Conservation (phyloP, 2,329 filamentous ascomycete genomes). For the Botrytis squamosa region DNA sequence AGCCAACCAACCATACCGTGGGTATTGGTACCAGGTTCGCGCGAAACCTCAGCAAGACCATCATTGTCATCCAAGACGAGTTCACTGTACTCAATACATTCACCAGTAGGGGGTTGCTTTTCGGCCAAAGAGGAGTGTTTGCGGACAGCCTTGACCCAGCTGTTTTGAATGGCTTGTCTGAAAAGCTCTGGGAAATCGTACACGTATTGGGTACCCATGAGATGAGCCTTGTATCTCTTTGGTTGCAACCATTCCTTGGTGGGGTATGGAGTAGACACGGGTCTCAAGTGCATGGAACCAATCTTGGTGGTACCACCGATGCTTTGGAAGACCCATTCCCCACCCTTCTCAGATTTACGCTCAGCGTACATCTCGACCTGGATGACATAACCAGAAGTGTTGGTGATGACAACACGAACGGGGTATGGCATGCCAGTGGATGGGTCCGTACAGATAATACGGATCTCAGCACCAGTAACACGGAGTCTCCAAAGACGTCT, state of each 20-base stretch:
- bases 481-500: conserved; percentile 93
- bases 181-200: conserved; percentile 99
- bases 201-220: conserved; percentile 99
- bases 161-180: conserved; percentile 95
- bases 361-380: conserved; percentile 97
- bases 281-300: conserved; percentile 88
- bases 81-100: conserved; percentile 92
- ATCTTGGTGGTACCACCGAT: conserved; percentile 94
- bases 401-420: conserved; percentile 93
- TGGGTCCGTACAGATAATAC: conserved; percentile 94
- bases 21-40: conserved; percentile 90
- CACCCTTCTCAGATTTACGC: conserved; percentile 93
- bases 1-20: conserved; percentile 99
- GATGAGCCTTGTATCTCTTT: conserved; percentile 98
- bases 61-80: conserved; percentile 93
- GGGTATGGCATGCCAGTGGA: conserved; percentile 81
- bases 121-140: conserved; percentile 72
- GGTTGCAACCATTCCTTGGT: conserved; percentile 99
- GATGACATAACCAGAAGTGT: conserved; percentile 97
- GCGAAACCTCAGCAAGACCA: conserved; percentile 86
- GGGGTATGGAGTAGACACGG: conserved; percentile 88
- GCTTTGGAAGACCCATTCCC: conserved; percentile 96
- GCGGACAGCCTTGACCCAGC: conserved; percentile 75
- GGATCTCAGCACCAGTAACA: conserved; percentile 95
- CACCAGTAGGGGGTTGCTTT: conserved; percentile 79